Percentiles rank a stretch among this genome's conserved stretches.
Conservation (phyloP, 2,329 filamentous ascomycete species). For the Hortaea werneckii region DNA sequence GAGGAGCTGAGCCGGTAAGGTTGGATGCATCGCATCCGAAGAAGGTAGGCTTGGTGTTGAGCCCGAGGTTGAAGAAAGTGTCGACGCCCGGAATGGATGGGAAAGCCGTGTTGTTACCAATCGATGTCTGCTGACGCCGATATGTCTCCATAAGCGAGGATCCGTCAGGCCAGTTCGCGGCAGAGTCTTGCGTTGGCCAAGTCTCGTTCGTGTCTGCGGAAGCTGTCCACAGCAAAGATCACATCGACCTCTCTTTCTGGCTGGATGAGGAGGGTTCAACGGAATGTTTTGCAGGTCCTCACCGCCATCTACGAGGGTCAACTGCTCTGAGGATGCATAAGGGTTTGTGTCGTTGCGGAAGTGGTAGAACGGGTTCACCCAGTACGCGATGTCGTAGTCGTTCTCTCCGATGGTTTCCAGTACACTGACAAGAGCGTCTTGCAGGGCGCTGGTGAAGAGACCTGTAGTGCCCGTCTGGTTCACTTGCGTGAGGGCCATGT, state of each 20-base stretch:
- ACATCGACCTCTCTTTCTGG: slow-evolving; percentile 63
- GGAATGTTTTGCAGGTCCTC: slow-evolving; percentile 72
- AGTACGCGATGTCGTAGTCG: slow-evolving; percentile 65
- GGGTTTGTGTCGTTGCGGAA: slow-evolving; percentile 52
- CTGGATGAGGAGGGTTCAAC: slow-evolving; percentile 62
- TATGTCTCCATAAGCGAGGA: slow-evolving; percentile 66
- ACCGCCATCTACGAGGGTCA: slow-evolving; percentile 70
- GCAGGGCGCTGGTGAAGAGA: slow-evolving; percentile 34
- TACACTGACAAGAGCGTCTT: slow-evolving; percentile 41
- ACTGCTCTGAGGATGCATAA: slow-evolving; percentile 41
- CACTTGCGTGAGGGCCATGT: slow-evolving; percentile 59
- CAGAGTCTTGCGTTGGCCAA: slow-evolving; percentile 19
- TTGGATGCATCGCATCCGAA: slow-evolving; percentile 67
- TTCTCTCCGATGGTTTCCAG: slow-evolving; percentile 46
- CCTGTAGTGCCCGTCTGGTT: slow-evolving; percentile 38
- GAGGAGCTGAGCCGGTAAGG: slow-evolving; percentile 48
- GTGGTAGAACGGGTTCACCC: slow-evolving; percentile 66
- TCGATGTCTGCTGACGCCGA: slow-evolving; percentile 49
- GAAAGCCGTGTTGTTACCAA: slow-evolving; percentile 60
- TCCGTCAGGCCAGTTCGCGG: slow-evolving; percentile 64
- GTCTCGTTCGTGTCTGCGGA: slow-evolving; percentile 55
- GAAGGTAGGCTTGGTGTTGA: slow-evolving; percentile 62
- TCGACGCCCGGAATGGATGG: slow-evolving; percentile 62
- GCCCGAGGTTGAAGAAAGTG: slow-evolving; percentile 66
- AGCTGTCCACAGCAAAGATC: slow-evolving; percentile 71